These are phyloP conservation scores for Psophocarpus tetragonolobus DNA, from an alignment of 306 rosid genomes.

Conservation along the genomic window DNA sequence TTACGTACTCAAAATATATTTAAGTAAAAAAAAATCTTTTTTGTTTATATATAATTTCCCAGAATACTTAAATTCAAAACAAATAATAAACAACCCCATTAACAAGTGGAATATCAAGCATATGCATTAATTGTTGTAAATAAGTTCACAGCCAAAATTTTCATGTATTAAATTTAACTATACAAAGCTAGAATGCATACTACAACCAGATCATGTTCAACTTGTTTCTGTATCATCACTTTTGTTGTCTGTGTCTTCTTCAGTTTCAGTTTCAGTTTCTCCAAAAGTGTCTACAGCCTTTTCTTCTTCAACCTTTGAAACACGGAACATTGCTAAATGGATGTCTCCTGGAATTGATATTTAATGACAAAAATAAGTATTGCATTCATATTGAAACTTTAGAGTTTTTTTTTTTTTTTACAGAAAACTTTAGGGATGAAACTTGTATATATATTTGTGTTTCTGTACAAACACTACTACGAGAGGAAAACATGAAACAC, in stretches of 20 bases:
- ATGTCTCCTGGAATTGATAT: constrained; percentile 68
- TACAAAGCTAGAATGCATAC: constrained; percentile 8
- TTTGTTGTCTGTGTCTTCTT: constrained; percentile 32
- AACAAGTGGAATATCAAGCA: background rate
- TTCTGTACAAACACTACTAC: too few species aligned
- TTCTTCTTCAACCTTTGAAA: constrained; percentile 56
- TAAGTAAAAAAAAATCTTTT: too few species aligned
- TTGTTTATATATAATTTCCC: too few species aligned
- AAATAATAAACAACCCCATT: background rate
- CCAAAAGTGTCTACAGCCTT: constrained; percentile 39
- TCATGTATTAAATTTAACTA: constrained; percentile 14
- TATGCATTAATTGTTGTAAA: background rate
- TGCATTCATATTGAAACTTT: background rate
- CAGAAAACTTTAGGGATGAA: too few species aligned
- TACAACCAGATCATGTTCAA: constrained; percentile 28
- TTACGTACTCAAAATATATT: too few species aligned
- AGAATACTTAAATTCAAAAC: background rate
- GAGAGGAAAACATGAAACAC: too few species aligned
- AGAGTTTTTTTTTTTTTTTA: too few species aligned
- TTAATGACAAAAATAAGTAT: background rate
- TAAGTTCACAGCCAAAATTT: constrained; percentile 3
- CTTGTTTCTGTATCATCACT: constrained; percentile 37
- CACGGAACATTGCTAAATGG: constrained; percentile 83
- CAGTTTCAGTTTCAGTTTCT: constrained; percentile 43
- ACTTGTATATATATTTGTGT: too few species aligned